phyloP scores from a whole-genome alignment of 192 early-diverging fungal species.

The Entomortierella lignicola region DNA sequence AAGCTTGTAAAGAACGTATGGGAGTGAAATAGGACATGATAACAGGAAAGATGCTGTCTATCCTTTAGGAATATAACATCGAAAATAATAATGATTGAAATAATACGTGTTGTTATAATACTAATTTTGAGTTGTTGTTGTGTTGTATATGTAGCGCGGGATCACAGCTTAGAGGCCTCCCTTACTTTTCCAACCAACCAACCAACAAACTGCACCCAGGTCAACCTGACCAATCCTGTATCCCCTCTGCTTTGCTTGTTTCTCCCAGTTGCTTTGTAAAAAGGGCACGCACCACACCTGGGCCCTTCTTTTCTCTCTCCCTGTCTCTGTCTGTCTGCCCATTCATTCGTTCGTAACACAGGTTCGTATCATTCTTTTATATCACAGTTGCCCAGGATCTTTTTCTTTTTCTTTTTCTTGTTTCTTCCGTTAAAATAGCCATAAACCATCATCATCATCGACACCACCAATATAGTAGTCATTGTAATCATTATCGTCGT shows the following conservation, averaged over 20 bases:
- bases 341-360: neutral
- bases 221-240: neutral
- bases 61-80: too few relatives aligned
- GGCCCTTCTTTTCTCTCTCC: neutral
- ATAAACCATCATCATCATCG: too few relatives aligned
- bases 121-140: neutral
- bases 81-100: too few relatives aligned
- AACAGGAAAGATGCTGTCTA: too few relatives aligned
- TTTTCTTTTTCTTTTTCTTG: neutral
- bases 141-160: neutral
- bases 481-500: neutral
- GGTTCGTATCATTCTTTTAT: neutral
- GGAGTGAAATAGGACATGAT: too few relatives aligned
- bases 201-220: slow-evolving; percentile 4
- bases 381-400: neutral
- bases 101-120: too few relatives aligned
- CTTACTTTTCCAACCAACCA: slow-evolving; percentile 7
- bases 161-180: neutral
- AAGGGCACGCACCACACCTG: neutral
- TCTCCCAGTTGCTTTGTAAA: neutral
- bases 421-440: neutral
- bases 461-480: too few relatives aligned
- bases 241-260: neutral
- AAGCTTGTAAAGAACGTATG: too few relatives aligned
- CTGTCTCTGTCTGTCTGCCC: neutral